A percentile compares a stretch with the other conserved stretches of the same genome.
These are phyloP conservation scores for Phytophthora fragariae DNA, from an alignment of 352 stramenopile genomes.

Conservation along the genomic window DNA sequence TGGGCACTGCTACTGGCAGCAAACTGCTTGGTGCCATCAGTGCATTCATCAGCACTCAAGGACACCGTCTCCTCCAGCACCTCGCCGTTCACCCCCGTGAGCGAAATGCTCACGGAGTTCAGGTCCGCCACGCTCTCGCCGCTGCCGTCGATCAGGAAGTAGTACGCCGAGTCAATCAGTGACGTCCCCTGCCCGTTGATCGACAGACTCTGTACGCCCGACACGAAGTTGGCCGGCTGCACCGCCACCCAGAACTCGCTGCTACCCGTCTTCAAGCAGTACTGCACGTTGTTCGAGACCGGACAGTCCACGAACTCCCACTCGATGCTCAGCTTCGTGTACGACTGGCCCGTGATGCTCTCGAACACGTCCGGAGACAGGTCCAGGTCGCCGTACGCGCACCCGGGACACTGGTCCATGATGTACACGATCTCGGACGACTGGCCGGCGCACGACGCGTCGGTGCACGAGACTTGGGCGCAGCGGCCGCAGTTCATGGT, in stretches of 20 bases:
- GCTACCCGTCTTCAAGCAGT: conserved; percentile 70
- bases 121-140: conserved; percentile 51
- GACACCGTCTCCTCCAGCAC: conserved; percentile 66
- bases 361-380: conserved; percentile 67
- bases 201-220: conserved; percentile 56
- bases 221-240: conserved; percentile 65
- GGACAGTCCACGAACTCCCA: conserved; percentile 79
- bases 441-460: conserved; percentile 50
- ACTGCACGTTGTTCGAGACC: conserved; percentile 57
- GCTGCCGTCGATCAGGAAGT: conserved; percentile 64
- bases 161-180: conserved; percentile 74
- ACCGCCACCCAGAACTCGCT: conserved; percentile 70
- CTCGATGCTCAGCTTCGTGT: conserved; percentile 56
- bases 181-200: conserved; percentile 64
- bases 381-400: conserved; percentile 58
- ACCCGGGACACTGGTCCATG: conserved; percentile 72
- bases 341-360: conserved; percentile 60
- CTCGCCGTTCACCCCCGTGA: conserved; percentile 62
- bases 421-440: conserved; percentile 69
- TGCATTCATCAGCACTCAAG: conserved; percentile 52
- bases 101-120: conserved; percentile 47
- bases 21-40: conserved; percentile 60
- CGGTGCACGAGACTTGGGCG: conserved; percentile 56
- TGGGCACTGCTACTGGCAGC: conserved; percentile 5
- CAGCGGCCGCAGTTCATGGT: conserved; percentile 60